Base-by-base conservation (phyloP, 1,139 yeast genomes). In the Geotrichum europaeum region DNA sequence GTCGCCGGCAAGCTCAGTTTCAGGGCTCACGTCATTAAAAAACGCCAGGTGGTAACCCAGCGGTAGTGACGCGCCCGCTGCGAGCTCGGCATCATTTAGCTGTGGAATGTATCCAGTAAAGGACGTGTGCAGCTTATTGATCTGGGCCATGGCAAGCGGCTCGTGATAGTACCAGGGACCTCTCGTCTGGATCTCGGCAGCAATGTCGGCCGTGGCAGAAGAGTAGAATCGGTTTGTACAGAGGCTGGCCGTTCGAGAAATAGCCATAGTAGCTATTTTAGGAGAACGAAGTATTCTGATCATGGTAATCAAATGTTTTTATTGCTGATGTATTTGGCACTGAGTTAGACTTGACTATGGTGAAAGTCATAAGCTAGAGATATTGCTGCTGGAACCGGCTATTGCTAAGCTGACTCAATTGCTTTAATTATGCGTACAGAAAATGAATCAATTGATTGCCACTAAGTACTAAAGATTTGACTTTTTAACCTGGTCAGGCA, bases 41-140 rank as follows among this genome's bases (percentile, higher is more conserved):
- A 80, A 89, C 2, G 87, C 72, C 62, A 90, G 79, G 65, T 88
- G 91, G 64, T 82, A 84, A 0, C 96, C 96, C 13, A 71, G 69
- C 10, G 81, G 81, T 2, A 80, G 59, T 0, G 59, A 43, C 3
- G 65, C 63, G 0, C 76, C 71, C 12, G 51, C 47, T 15, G 47
- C 10, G 10, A 57, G 56, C 6, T 62, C 62, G 6, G 55, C 30
- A 4, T 50, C 57, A 2, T 45, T 34, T 3, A 51, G 47, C 18
- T 57, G 58, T 5, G 71, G 68, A 22, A 69, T 57, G 58, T 67
- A 64, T 32, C 64, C 66, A 10, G 63, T 64, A 25, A 69, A 51
- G 12, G 72, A 56, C 6, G 70, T 69, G 56, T 69, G 69, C 49
- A 70, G 58, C 58, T 65, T 64, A 18, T 64, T 64, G 20, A 65